Percentiles rank a stretch among this genome's conserved stretches.
Evolutionary conservation across 345 rosid species (phyloP).

Genomic region (Theobroma cacao): DNA sequence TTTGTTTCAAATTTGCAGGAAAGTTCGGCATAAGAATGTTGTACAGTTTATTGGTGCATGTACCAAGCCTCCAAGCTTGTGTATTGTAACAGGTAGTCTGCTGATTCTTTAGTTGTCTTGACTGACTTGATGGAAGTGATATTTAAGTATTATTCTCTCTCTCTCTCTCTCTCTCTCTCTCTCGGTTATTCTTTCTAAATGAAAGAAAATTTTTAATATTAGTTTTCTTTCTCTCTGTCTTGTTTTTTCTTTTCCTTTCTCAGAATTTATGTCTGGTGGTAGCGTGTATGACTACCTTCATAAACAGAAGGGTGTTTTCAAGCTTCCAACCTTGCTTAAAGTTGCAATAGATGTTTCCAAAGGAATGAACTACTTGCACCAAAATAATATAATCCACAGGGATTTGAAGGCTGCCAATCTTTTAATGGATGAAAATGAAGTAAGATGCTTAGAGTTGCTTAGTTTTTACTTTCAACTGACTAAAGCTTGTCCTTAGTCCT

Average conservation of each 20-base stretch:
- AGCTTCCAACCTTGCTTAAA: conserved; percentile 81
- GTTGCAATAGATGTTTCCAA: conserved; percentile 93
- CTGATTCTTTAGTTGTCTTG: conserved; percentile 1
- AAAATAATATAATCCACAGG: conserved; percentile 91
- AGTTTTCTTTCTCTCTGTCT: conserved; percentile 12
- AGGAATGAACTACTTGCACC: conserved; percentile 98
- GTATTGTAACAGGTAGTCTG: conserved; percentile 81
- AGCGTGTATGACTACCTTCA: conserved; percentile 98
- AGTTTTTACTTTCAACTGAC: neutral
- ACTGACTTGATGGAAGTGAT: neutral
- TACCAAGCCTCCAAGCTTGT: conserved; percentile 87
- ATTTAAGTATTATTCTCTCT: neutral
- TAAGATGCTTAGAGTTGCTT: conserved; percentile 29
- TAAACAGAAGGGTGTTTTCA: conserved; percentile 86
- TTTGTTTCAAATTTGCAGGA: conserved; percentile 48
- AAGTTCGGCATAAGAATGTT: conserved; percentile 93
- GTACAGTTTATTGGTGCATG: conserved; percentile 98
- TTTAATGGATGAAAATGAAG: conserved; percentile 98
- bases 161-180: neutral
- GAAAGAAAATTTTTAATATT: neutral
- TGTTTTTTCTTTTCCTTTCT: neutral
- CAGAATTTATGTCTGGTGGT: conserved; percentile 96
- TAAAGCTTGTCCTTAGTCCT: neutral
- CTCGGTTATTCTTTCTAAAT: neutral
- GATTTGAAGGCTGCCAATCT: conserved; percentile 96